phyloP scores from a whole-genome alignment of 805 yeast genomes.

The Wickerhamomyces hampshirensis region DNA sequence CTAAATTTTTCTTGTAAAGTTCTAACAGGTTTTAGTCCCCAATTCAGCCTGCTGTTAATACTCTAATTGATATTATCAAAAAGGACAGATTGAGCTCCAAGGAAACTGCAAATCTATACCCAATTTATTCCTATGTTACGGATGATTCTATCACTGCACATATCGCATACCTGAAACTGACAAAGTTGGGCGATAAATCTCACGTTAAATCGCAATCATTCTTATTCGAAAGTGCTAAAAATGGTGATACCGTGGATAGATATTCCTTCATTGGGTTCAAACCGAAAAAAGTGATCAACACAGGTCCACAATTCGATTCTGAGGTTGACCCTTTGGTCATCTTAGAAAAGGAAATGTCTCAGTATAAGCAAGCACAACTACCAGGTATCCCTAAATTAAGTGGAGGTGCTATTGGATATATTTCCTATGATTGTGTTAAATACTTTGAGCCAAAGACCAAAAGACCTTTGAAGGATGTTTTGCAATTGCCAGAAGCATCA shows the following conservation, averaged over 20 bases:
- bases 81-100: slow-evolving; percentile 29
- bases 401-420: slow-evolving; percentile 97
- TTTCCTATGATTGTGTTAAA: slow-evolving; percentile 93
- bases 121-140: slow-evolving; percentile 68
- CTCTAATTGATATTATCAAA: slow-evolving; percentile 36
- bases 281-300: slow-evolving; percentile 77
- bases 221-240: slow-evolving; percentile 81
- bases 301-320: slow-evolving; percentile 64
- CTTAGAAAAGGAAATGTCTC: slow-evolving; percentile 68
- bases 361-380: slow-evolving; percentile 62
- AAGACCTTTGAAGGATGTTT: slow-evolving; percentile 67
- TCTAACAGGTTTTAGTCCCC: slow-evolving; percentile 33
- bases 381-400: slow-evolving; percentile 81
- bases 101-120: slow-evolving; percentile 63
- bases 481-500: slow-evolving; percentile 86
- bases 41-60: slow-evolving; percentile 49
- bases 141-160: slow-evolving; percentile 85
- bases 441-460: slow-evolving; percentile 93
- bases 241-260: slow-evolving; percentile 85
- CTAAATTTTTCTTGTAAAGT: slow-evolving; percentile 49
- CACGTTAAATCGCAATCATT: slow-evolving; percentile 60
- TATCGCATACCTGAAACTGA: slow-evolving; percentile 80
- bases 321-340: slow-evolving; percentile 70
- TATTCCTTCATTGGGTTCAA: slow-evolving; percentile 86
- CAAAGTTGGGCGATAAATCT: slow-evolving; percentile 49